phyloP scores from a whole-genome alignment of 2,329 filamentous ascomycete species.

The Bipolaris gigantea region DNA sequence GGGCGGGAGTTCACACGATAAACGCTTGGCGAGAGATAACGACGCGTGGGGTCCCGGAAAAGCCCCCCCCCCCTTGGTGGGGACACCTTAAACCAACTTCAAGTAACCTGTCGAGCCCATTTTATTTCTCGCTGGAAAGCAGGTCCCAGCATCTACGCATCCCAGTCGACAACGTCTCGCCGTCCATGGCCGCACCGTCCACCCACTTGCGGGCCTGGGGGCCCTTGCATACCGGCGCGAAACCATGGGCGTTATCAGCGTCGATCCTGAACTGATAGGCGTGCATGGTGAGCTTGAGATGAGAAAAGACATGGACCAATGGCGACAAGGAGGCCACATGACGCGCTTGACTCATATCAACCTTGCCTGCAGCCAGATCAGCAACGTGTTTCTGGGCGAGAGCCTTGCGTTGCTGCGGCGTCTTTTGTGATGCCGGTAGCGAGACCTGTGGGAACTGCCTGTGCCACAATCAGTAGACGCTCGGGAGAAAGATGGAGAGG shows the following conservation, averaged over 20 bases:
- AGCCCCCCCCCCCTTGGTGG: not conserved
- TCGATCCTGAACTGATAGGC: slow-evolving; percentile 29
- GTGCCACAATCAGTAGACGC: slow-evolving; percentile 16
- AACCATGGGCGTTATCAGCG: slow-evolving; percentile 15
- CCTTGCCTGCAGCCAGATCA: slow-evolving; percentile 15
- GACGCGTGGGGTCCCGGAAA: slow-evolving; percentile 18
- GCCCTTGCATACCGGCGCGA: slow-evolving; percentile 15
- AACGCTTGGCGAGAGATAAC: slow-evolving; percentile 39
- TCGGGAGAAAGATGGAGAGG: slow-evolving; percentile 1
- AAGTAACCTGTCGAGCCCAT: not conserved
- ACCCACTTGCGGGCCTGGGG: slow-evolving; percentile 38
- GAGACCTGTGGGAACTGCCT: slow-evolving; percentile 41
- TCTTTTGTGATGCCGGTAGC: slow-evolving; percentile 19
- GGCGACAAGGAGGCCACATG: slow-evolving; percentile 28
- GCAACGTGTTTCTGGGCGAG: slow-evolving; percentile 27
- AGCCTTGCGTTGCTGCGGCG: slow-evolving; percentile 27
- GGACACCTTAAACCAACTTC: not conserved
- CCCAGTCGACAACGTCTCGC: slow-evolving; percentile 41
- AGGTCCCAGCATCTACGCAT: slow-evolving; percentile 44
- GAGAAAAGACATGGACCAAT: slow-evolving; percentile 41
- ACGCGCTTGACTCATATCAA: slow-evolving; percentile 21
- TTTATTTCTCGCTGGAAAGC: slow-evolving; percentile 8
- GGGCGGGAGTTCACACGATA: slow-evolving; percentile 21
- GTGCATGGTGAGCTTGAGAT: slow-evolving; percentile 43
- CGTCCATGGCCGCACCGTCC: slow-evolving; percentile 30